These are phyloP conservation scores for Termitomyces sp. DNA, from an alignment of 768 basidiomycete species.

Conservation along the genomic window DNA sequence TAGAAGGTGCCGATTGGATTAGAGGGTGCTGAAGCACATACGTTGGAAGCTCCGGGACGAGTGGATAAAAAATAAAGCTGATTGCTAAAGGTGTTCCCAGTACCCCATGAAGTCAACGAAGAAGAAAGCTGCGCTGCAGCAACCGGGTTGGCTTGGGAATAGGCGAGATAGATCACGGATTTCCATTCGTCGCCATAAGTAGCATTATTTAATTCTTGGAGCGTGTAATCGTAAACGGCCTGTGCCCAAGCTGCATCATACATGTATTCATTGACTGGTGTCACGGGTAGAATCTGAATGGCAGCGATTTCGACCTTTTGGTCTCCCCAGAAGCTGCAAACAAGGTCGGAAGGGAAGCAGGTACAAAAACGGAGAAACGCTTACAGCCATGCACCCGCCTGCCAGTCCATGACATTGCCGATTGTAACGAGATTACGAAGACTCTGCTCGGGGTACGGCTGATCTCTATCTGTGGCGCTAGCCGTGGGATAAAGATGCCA, in stretches of 20 bases:
- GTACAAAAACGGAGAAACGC: conserved; percentile 2
- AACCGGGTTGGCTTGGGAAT: conserved; percentile 23
- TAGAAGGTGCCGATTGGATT: conserved; percentile 29
- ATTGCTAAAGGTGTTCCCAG: conserved; percentile 28
- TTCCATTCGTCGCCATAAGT: conserved; percentile 30
- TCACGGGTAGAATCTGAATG: conserved; percentile 32
- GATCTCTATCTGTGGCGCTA: conserved; percentile 25
- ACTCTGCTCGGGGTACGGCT: conserved; percentile 29
- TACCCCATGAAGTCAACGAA: conserved; percentile 28
- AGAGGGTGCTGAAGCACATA: conserved; percentile 21
- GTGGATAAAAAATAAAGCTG: conserved; percentile 30
- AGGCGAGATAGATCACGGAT: conserved; percentile 29
- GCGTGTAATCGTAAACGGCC: conserved; percentile 24
- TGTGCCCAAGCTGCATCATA: conserved; percentile 29
- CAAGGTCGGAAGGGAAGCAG: background rate
- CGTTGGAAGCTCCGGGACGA: conserved; percentile 23
- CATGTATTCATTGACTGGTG: conserved; percentile 30
- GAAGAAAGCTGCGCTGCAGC: conserved; percentile 25
- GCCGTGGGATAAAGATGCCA: conserved; percentile 33
- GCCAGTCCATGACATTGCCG: conserved; percentile 33
- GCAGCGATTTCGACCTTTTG: conserved; percentile 30
- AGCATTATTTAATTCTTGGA: conserved; percentile 22
- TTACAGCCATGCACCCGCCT: conserved; percentile 33
- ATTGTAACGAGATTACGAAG: conserved; percentile 29
- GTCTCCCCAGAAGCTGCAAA: conserved; percentile 27